Percentiles rank a stretch among this genome's conserved stretches.
These are phyloP conservation scores for Ambispora gerdemannii DNA, from an alignment of 192 early-diverging fungal species.

Conservation along the genomic window DNA sequence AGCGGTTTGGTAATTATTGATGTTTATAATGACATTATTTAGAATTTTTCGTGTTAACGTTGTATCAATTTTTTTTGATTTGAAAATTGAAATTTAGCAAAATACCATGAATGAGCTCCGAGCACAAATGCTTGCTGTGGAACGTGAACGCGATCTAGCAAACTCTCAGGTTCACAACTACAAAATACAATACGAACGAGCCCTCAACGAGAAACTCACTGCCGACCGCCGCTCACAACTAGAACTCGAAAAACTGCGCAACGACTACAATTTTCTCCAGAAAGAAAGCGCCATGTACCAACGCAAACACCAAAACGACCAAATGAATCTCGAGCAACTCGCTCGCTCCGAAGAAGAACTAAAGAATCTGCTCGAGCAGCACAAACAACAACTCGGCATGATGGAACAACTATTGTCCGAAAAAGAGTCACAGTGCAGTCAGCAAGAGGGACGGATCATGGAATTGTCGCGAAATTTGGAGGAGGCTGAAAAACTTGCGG, in stretches of 20 bases:
- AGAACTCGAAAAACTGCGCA: background rate
- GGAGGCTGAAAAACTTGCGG: background rate
- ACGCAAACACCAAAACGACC: background rate
- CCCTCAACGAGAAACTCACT: background rate
- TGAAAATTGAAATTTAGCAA: no score
- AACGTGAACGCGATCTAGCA: background rate
- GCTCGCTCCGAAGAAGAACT: background rate
- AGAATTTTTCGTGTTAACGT: no score
- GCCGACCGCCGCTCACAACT: background rate
- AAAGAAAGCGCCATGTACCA: background rate
- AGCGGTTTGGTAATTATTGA: no score
- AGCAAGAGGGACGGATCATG: background rate
- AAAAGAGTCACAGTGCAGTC: background rate
- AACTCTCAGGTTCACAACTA: background rate
- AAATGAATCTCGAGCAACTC: background rate
- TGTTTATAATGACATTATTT: no score
- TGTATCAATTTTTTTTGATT: no score
- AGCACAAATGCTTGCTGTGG: background rate
- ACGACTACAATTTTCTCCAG: background rate
- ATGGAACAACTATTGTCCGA: background rate
- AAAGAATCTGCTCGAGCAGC: background rate
- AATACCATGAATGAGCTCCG: no score
- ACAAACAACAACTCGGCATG: background rate
- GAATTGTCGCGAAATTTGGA: background rate
- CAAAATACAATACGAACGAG: background rate